Conservation (phyloP, 495 filamentous ascomycete genomes). For the Copromyces sp. region DNA sequence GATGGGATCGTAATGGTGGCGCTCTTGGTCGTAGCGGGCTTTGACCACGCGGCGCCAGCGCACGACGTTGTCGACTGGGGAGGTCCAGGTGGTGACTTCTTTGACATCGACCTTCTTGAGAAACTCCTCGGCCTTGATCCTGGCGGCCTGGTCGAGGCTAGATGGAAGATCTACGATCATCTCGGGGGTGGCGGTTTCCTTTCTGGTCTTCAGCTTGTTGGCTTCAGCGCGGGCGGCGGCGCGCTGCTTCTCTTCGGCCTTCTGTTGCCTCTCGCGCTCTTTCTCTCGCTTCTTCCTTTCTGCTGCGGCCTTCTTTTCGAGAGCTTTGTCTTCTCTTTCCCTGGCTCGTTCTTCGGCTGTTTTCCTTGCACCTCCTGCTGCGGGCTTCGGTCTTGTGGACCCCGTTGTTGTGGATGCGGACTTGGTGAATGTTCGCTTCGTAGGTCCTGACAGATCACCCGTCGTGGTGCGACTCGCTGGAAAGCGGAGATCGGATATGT, state of each 20-base stretch:
- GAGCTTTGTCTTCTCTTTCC: slow-evolving; percentile 27
- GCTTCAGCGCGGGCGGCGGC: slow-evolving; percentile 61
- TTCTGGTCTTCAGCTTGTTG: slow-evolving; percentile 67
- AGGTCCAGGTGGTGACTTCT: slow-evolving; percentile 34
- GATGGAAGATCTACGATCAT: slow-evolving; percentile 75
- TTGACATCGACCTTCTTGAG: slow-evolving; percentile 29
- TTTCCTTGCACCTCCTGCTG: slow-evolving; percentile 13
- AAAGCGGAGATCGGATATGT: slow-evolving; percentile 23
- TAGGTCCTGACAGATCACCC: neutral
- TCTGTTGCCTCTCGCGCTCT: slow-evolving; percentile 48
- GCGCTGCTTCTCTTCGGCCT: slow-evolving; percentile 52
- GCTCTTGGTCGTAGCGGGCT: slow-evolving; percentile 49
- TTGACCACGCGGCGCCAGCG: slow-evolving; percentile 66
- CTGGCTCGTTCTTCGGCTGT: slow-evolving; percentile 24
- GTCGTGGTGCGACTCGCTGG: neutral
- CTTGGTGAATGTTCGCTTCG: neutral
- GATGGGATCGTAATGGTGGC: slow-evolving; percentile 58
- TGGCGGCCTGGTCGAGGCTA: slow-evolving; percentile 43
- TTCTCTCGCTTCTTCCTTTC: slow-evolving; percentile 41
- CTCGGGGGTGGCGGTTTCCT: slow-evolving; percentile 64
- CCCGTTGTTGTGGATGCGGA: slow-evolving; percentile 5
- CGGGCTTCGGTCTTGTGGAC: neutral
- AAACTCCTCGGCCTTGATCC: slow-evolving; percentile 47
- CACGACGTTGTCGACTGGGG: slow-evolving; percentile 48
- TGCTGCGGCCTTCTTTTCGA: slow-evolving; percentile 11